Evolutionary conservation across 441 rosid genomes (phyloP).

Genomic region (Populus hybrid): DNA sequence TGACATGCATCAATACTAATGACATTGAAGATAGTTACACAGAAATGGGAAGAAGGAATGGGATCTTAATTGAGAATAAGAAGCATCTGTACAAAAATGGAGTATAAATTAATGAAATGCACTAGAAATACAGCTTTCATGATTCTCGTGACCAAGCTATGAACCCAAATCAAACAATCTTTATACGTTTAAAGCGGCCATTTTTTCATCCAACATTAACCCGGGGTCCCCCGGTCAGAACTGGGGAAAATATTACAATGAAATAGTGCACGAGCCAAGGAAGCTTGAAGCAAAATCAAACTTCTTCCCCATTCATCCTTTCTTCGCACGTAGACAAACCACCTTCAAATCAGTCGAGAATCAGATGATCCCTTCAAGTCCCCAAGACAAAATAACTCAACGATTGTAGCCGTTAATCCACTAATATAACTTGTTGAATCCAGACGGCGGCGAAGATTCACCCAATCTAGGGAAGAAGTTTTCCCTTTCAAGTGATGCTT

Average conservation of each 20-base stretch:
- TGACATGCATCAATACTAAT: too few species aligned
- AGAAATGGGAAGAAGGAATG: background rate
- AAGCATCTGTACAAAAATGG: background rate
- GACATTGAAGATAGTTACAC: background rate
- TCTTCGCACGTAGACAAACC: background rate
- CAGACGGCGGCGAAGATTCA: conserved; percentile 47
- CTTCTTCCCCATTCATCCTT: conserved; percentile 5
- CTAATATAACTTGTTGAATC: conserved; percentile 53
- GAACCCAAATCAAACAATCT: background rate
- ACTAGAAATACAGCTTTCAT: background rate
- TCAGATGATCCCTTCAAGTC: background rate
- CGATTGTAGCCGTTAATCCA: background rate
- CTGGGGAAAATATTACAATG: background rate
- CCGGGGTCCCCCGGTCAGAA: background rate
- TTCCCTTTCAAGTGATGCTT: conserved; percentile 68
- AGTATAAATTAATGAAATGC: background rate
- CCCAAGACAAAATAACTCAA: background rate
- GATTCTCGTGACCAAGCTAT: background rate
- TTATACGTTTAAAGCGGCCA: background rate
- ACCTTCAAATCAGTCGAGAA: conserved; percentile 8
- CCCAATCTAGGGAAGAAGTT: conserved; percentile 53
- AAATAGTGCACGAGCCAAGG: background rate
- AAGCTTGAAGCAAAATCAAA: conserved; percentile 7
- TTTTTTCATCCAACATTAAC: background rate
- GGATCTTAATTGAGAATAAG: background rate